Base-by-base conservation (phyloP, 2,329 filamentous ascomycete genomes). In the Byssothecium circinans region DNA sequence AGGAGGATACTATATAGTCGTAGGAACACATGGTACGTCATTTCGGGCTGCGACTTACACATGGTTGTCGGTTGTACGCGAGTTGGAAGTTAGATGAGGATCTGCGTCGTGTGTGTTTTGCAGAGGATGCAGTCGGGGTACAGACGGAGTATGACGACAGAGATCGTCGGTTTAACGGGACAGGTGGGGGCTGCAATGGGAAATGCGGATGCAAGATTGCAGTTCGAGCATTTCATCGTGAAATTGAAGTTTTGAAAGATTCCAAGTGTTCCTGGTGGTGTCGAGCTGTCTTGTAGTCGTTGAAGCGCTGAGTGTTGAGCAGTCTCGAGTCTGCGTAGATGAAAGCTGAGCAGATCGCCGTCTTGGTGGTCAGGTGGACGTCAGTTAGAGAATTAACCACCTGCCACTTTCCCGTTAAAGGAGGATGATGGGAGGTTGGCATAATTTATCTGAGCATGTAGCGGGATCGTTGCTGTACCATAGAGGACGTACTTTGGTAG, bases 91-190 rank as follows among this genome's bases (percentile, higher is more conserved):
- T 22, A 41, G 29, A 47, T 47, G 37, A 32, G 4, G 44, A 42
- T 45, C 44, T 41, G 38, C 38, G 35, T 15, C 6, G 22, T n/a
- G 39, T 4, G 23, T 25, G 23, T 25, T 10, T 25, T 25, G 23
- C 23, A 25, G 10, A 6, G 23, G 23, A 5, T 25, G 23, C 23
- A 25, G 23, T 5, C 23, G 30, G 32, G 30, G n/a, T 20, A 30
- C 8, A 23, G 39, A 18, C 27, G 10, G 5, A 12, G 42, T 29
- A 47, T 47, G 44, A 47, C 44, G 44, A 47, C 37, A 41, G 44
- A 41, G 44, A 47, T 47, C 44, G 39, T 42, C 44, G 44, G 30
- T 10, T 10, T 25, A 10, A 25, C 10, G 23, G 5, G 23, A 10
- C 23, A 6, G 10, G 23, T 25, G 23, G 23, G 23, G 23, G 23